A percentile compares a stretch with the other conserved stretches of the same genome.
Conservation (phyloP, 2,329 filamentous ascomycete genomes). For the Trichoderma sp. region DNA sequence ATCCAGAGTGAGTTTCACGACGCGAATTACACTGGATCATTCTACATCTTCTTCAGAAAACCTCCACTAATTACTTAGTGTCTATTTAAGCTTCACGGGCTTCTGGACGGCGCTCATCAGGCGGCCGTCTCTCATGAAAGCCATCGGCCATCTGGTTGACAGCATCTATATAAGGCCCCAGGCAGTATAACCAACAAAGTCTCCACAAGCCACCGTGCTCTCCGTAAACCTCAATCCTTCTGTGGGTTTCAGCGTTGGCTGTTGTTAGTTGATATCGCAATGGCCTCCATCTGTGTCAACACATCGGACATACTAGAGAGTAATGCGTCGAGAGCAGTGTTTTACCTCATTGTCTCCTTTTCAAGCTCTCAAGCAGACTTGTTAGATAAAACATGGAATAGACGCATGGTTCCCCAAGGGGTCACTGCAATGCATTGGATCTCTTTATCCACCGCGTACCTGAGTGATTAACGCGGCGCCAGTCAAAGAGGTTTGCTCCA, state of each 20-base stretch:
- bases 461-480: not conserved
- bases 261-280: not conserved
- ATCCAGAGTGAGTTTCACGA: not conserved
- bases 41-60: slow-evolving; percentile 39
- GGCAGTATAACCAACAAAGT: not conserved
- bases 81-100: not conserved
- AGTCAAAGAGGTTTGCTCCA: not conserved
- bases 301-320: not conserved
- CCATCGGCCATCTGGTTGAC: not conserved
- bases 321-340: not conserved
- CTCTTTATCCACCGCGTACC: not conserved
- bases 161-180: not conserved
- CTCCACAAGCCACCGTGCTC: not conserved
- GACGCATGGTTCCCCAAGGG: too few species aligned
- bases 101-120: not conserved
- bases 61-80: not conserved
- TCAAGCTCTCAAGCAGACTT: not conserved
- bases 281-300: not conserved
- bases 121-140: not conserved
- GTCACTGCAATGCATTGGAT: not conserved
- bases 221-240: too few species aligned
- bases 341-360: not conserved
- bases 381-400: not conserved
- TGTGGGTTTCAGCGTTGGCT: not conserved
- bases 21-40: not conserved